Conservation (phyloP, 2,329 filamentous ascomycete genomes). For the Torrubiella hemipterigena region DNA sequence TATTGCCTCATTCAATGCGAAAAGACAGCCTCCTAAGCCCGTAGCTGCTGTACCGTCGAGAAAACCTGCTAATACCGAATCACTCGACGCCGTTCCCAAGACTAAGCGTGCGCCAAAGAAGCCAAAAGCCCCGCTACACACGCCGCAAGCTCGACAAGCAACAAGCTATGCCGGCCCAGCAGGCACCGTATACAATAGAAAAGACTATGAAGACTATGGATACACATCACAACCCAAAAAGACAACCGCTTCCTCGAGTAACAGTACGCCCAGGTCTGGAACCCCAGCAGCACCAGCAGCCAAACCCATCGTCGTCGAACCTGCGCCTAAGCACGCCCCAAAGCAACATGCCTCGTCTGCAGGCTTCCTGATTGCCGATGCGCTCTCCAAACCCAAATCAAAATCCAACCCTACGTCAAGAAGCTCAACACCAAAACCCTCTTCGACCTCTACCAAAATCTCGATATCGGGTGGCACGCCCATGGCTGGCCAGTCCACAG, state of each 20-base stretch:
- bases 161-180: slow-evolving; percentile 49
- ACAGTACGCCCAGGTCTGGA: slow-evolving; percentile 22
- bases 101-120: slow-evolving; percentile 33
- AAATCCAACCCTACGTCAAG: slow-evolving; percentile 40
- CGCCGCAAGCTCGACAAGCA: slow-evolving; percentile 49
- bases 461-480: slow-evolving; percentile 65
- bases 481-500: slow-evolving; percentile 71
- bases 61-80: slow-evolving; percentile 1
- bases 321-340: slow-evolving; percentile 35
- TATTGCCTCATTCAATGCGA: slow-evolving; percentile 70
- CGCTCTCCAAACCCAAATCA: slow-evolving; percentile 42
- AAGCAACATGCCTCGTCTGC: slow-evolving; percentile 47
- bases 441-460: slow-evolving; percentile 47
- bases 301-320: slow-evolving; percentile 15
- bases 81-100: slow-evolving; percentile 34
- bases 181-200: slow-evolving; percentile 66
- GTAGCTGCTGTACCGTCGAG: slow-evolving; percentile 7
- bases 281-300: slow-evolving; percentile 15
- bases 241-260: slow-evolving; percentile 25
- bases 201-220: slow-evolving; percentile 52
- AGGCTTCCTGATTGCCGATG: slow-evolving; percentile 73
- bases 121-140: slow-evolving; percentile 52
- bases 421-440: slow-evolving; percentile 42
- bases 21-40: slow-evolving; percentile 31
- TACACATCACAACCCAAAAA: slow-evolving; percentile 57